phyloP scores from a whole-genome alignment of 257 asterid genomes.

The Lantana camara region DNA sequence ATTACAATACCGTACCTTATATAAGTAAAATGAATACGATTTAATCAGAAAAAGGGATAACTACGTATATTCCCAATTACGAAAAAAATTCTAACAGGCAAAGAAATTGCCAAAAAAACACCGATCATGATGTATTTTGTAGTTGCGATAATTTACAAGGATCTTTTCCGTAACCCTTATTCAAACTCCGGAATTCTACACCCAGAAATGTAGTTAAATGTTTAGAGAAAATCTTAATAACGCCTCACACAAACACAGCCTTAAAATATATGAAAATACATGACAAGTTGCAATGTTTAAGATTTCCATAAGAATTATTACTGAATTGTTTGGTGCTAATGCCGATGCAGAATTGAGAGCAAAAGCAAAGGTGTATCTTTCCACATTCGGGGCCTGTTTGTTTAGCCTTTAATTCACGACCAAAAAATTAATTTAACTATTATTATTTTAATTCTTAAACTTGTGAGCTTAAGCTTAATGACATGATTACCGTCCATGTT shows the following conservation, averaged over 20 bases:
- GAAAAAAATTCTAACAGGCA: no score
- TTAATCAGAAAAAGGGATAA: no score
- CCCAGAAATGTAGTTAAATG: neutral
- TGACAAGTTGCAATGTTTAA: slow-evolving; percentile 27
- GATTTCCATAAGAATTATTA: slow-evolving; percentile 12
- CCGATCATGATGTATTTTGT: no score
- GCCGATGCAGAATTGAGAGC: slow-evolving; percentile 21
- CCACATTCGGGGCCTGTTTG: slow-evolving; percentile 10
- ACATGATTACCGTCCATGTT: slow-evolving; percentile 35
- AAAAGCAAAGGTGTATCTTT: slow-evolving; percentile 24
- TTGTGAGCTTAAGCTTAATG: slow-evolving; percentile 17
- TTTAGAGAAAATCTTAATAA: slow-evolving; percentile 7
- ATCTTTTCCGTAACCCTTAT: no score
- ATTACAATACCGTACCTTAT: no score
- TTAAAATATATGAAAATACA: neutral
- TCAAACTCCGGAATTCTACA: no score
- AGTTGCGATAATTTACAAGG: no score
- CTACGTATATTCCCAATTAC: no score
- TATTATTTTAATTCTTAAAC: slow-evolving; percentile 15
- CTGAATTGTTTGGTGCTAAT: slow-evolving; percentile 3
- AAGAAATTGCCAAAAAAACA: no score
- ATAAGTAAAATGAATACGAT: no score
- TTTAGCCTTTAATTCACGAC: slow-evolving; percentile 8
- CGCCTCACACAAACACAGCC: slow-evolving; percentile 8
- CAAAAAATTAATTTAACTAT: no score